A percentile compares a stretch with the other conserved stretches of the same genome.
phyloP scores from a whole-genome alignment of 139 green algal genomes.

The Chlorella ohadii region DNA sequence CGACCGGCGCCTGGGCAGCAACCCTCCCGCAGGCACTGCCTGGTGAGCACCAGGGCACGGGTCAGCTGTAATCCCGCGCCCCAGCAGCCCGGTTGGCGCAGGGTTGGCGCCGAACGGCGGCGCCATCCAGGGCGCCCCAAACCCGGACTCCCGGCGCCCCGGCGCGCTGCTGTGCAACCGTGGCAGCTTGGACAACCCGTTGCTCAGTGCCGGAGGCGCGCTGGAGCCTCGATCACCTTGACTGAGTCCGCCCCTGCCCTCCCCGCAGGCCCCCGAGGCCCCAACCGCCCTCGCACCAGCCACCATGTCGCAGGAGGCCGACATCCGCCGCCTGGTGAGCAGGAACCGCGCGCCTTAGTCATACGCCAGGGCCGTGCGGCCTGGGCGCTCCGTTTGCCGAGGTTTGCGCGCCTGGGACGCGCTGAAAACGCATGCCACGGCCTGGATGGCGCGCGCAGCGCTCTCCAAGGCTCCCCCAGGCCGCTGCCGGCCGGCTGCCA shows the following conservation, averaged over 20 bases:
- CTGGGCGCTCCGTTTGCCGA: no score
- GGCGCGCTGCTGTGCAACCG: no score
- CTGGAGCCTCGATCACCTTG: no score
- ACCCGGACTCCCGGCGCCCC: neutral
- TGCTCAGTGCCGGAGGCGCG: neutral
- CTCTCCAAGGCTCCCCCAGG: neutral
- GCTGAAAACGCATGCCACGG: no score
- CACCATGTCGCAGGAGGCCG: neutral
- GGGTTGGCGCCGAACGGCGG: neutral
- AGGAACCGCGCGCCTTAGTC: slow-evolving; percentile 8
- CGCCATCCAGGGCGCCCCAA: neutral
- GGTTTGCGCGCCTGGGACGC: no score
- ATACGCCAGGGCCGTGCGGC: neutral
- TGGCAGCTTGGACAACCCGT: no score
- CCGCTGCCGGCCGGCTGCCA: neutral
- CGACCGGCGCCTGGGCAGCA: no score
- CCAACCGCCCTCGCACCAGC: neutral
- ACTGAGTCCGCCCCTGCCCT: neutral
- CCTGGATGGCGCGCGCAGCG: neutral
- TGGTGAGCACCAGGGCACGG: no score
- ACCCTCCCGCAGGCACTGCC: no score
- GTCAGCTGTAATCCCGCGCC: no score
- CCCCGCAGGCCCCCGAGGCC: neutral
- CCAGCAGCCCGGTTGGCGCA: neutral
- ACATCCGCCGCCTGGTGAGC: slow-evolving; percentile 42